Base-by-base conservation (phyloP, 1,284 basidiomycete genomes). In the Mycena citricolor region DNA sequence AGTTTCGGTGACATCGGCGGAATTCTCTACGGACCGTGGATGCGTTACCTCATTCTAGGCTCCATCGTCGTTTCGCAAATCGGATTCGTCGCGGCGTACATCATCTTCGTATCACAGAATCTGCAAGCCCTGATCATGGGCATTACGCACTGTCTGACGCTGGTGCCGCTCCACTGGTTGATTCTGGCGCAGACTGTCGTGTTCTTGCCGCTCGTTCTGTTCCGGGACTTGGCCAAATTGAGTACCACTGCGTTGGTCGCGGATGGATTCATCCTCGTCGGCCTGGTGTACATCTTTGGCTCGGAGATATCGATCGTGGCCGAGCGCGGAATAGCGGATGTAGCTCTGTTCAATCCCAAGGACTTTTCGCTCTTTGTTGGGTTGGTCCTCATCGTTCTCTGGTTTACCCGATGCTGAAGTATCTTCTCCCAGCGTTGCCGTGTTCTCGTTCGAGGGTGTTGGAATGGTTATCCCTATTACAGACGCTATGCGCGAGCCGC, bases 401-500 rank as follows among this genome's bases (percentile, higher is more conserved):
- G 21, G 39, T 44, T 34, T 16, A 36, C 53, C 12, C 33, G 29
- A 24, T 16, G 13, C 20, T 45, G 20, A n/a, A n/a, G n/a, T n/a
- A 47, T 28, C 17, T 32, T 4, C 42, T 59, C 38, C 41, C 54
- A 89, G 92, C 19, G 98, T 97, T 13, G 95, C 95, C 4, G 95
- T 99, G 17, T 99, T 98, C 64, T 94, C 97, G 0, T 99, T 99
- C 55, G 97, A 99, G 66, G 95, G 95, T 13, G 92, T 99, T 55
- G 95, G 97, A 36, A 71, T 99, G 64, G 88, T 99, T 51, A 93
- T 99, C 54, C 95, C 97, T 10, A 97, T 99, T 57, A 94, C 92
- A 7, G 94, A 99, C 61, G 84, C 92, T 5, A 99, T 99, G 95
- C 75, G 76, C 20, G 90, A 98, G 65, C 97, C 97, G 2, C 81